phyloP scores from a whole-genome alignment of 2,329 filamentous ascomycete genomes.

The Neofusicoccum kwambonambiense region DNA sequence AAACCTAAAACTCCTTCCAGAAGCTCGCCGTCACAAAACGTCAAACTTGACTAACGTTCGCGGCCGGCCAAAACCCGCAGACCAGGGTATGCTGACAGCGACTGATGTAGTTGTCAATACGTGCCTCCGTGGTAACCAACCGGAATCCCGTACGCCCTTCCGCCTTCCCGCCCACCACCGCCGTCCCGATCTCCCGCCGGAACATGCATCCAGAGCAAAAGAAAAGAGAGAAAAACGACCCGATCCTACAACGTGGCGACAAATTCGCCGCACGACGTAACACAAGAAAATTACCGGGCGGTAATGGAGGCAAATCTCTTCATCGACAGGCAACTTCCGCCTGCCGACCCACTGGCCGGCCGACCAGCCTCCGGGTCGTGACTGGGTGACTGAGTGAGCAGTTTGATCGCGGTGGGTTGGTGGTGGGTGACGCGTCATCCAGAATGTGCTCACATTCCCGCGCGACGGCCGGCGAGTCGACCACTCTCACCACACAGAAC shows the following conservation, averaged over 20 bases:
- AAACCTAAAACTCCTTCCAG: not conserved
- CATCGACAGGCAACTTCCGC: no score
- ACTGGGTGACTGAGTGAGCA: not conserved
- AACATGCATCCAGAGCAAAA: not conserved
- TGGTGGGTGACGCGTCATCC: slow-evolving; percentile 1
- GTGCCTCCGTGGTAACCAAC: not conserved
- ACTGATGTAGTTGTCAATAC: not conserved
- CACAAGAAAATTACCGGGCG: no score
- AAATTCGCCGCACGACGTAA: not conserved
- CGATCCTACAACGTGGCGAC: not conserved
- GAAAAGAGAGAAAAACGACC: not conserved
- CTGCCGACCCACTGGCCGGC: no score
- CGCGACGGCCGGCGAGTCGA: no score
- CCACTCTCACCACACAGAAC: no score
- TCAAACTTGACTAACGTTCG: not conserved
- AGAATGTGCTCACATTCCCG: not conserved
- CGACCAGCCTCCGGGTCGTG: not conserved
- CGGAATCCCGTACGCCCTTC: slow-evolving; percentile 1
- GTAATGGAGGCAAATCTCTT: no score
- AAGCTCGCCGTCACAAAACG: not conserved
- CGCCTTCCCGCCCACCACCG: not conserved
- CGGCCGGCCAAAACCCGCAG: not conserved
- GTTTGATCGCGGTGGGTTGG: not conserved
- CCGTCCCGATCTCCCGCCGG: slow-evolving; percentile 5
- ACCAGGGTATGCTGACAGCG: not conserved